Evolutionary conservation across 371 early-diverging fungal genomes (phyloP).

Genomic region (Mucor lusitanicus): DNA sequence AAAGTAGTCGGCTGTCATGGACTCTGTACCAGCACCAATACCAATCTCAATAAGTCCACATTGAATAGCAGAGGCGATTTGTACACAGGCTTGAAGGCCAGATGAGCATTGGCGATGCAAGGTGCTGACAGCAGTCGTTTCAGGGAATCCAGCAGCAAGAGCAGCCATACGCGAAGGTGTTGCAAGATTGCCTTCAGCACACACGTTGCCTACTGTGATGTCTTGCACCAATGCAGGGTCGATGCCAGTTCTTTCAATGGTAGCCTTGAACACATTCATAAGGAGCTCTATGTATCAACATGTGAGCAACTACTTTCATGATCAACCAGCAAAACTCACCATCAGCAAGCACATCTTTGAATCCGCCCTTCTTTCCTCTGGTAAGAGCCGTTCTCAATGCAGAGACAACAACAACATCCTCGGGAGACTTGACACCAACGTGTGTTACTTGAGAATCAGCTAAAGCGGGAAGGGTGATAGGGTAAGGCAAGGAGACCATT

Average conservation of each 20-base stretch:
- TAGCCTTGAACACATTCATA: conserved; percentile 84
- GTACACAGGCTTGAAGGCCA: conserved; percentile 94
- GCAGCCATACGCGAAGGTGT: conserved; percentile 77
- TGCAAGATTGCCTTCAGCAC: conserved; percentile 93
- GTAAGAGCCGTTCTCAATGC: conserved; percentile 92
- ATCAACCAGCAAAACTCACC: conserved; percentile 6
- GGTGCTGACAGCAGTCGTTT: conserved; percentile 82
- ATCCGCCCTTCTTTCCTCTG: conserved; percentile 91
- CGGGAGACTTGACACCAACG: conserved; percentile 76
- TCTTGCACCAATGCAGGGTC: conserved; percentile 93
- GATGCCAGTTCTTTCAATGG: conserved; percentile 79
- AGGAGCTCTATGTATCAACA: conserved; percentile 65
- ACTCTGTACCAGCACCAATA: conserved; percentile 98
- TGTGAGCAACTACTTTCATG: too few species aligned
- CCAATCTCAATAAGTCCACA: conserved; percentile 93
- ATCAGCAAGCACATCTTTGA: conserved; percentile 90
- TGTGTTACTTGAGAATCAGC: conserved; percentile 26
- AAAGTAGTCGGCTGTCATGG: conserved; percentile 90
- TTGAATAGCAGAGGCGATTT: conserved; percentile 90
- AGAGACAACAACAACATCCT: conserved; percentile 86
- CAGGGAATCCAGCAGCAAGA: conserved; percentile 93
- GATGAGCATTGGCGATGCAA: conserved; percentile 98
- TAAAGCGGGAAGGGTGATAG: conserved; percentile 20
- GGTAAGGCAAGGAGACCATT: conserved; percentile 13
- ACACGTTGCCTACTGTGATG: conserved; percentile 94